Conservation (phyloP, 2,329 filamentous ascomycete species). For the Aplosporella prunicola region DNA sequence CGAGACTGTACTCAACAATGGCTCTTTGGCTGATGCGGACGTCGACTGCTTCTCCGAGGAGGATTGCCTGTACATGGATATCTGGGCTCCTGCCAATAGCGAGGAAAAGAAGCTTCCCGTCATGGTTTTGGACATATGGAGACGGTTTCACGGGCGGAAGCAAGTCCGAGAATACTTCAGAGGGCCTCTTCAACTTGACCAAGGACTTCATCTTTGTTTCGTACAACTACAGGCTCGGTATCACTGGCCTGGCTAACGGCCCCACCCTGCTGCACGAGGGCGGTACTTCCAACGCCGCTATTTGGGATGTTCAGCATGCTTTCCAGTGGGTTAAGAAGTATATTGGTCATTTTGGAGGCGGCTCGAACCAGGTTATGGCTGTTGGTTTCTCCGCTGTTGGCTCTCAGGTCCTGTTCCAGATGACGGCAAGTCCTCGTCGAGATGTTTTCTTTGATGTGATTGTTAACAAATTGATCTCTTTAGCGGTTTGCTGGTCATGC, state of each 20-base stretch:
- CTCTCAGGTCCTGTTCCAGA: constrained; percentile 18
- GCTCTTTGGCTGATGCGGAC: constrained; percentile 26
- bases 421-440: constrained; percentile 15
- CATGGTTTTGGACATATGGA: constrained; percentile 40
- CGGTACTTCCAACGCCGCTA: constrained; percentile 36
- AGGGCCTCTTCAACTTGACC: constrained; percentile 24
- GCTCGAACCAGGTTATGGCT: constrained; percentile 37
- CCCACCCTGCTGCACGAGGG: constrained; percentile 33
- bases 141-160: constrained; percentile 26
- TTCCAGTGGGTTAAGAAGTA: constrained; percentile 43
- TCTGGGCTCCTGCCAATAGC: constrained; percentile 37
- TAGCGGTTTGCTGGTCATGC: constrained; percentile 23
- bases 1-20: constrained; percentile 25
- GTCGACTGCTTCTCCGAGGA: constrained; percentile 29
- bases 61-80: constrained; percentile 43
- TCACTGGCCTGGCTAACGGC: constrained; percentile 39
- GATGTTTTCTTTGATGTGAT: background rate
- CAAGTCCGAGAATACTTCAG: constrained; percentile 18
- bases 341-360: constrained; percentile 38
- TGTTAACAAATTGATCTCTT: background rate
- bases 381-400: constrained; percentile 28
- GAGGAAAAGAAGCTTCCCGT: constrained; percentile 34
- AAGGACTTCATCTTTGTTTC: constrained; percentile 29
- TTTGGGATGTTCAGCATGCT: constrained; percentile 32
- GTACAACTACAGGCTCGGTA: constrained; percentile 28